Evolutionary conservation across 1,284 basidiomycete species (phyloP), one percentile per base, ranked within the genome.

Genomic region (Malassezia brasiliensis): DNA sequence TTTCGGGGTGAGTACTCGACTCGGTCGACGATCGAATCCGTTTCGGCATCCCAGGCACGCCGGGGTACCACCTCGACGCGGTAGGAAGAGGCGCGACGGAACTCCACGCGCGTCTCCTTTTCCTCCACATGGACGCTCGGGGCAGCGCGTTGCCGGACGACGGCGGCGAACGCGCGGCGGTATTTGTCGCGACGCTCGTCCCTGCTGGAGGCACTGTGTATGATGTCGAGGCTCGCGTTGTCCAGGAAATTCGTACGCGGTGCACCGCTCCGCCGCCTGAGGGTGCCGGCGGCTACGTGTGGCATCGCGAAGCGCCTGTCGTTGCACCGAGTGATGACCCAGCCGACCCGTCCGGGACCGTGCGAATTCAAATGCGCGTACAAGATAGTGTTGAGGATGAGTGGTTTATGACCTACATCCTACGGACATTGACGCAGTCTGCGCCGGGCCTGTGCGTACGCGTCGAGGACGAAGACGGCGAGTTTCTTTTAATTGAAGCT

Each of bases 361-460:
- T 50, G 90, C 0, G 86, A 65, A 87, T 89, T 7, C 78, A 78
- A 35, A 87, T 90, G 83, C 79, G 90, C 44, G 85, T 93, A 19
- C 90, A 90, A 3, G 93, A 94, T 75, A 87, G 85, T 50, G 81
- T 96, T 17, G 90, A 96, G 70, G 91, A 96, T 69, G 93, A 96
- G 76, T 96, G 91, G 91, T 85, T 85, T 68, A 80, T 83, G 15
- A 88, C 93, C 14, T 96, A 88, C 87, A 78, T 96, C 35, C 53
- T 60, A 50, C 36, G 50, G 20, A 45, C 45, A 30, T 45, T 50
- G 15, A 55, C 47, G 0, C 51, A 36, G 52, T 42, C 56, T 20
- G 59, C 59, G 22, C 50, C 45, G 3, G 36, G 50, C 37, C 22
- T 46, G 44, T 44, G 22, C 53, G 54, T 65, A 44, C 50, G 51